Conservation (phyloP, 192 early-diverging fungal genomes). For the Coemansia reversa region DNA sequence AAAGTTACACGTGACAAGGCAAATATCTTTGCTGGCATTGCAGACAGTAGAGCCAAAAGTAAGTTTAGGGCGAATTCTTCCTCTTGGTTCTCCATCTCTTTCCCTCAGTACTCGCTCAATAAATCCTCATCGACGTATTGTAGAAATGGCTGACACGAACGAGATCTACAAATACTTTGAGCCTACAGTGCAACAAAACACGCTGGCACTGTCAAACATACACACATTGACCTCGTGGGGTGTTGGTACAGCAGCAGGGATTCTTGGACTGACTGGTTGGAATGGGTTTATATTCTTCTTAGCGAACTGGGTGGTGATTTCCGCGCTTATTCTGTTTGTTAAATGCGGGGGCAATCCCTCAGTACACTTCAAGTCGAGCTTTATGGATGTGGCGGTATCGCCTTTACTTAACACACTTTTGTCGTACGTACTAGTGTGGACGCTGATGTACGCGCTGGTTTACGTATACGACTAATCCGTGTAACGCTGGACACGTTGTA, state of each 20-base stretch:
- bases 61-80: no score
- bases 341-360: conserved; percentile 61
- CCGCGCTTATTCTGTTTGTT: conserved; percentile 58
- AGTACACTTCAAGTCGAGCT: conserved; percentile 59
- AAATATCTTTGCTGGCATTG: no score
- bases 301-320: conserved; percentile 63
- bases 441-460: conserved; percentile 51
- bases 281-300: conserved; percentile 85
- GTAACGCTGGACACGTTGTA: neutral
- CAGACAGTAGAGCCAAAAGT: no score
- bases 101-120: neutral
- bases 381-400: conserved; percentile 48
- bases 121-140: neutral
- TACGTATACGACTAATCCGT: conserved; percentile 47
- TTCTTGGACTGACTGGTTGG: conserved; percentile 80
- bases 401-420: conserved; percentile 48
- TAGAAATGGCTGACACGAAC: conserved; percentile 31
- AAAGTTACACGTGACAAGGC: no score
- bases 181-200: conserved; percentile 53
- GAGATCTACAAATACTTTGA: conserved; percentile 56
- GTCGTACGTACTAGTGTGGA: conserved; percentile 54
- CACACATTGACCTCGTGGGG: conserved; percentile 54
- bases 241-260: conserved; percentile 83
- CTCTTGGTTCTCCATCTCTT: no score
- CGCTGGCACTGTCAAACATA: conserved; percentile 48